A percentile compares a stretch with the other conserved stretches of the same genome.
phyloP scores from a whole-genome alignment of 2,329 filamentous ascomycete species.

The Blastomyces gilchristii region DNA sequence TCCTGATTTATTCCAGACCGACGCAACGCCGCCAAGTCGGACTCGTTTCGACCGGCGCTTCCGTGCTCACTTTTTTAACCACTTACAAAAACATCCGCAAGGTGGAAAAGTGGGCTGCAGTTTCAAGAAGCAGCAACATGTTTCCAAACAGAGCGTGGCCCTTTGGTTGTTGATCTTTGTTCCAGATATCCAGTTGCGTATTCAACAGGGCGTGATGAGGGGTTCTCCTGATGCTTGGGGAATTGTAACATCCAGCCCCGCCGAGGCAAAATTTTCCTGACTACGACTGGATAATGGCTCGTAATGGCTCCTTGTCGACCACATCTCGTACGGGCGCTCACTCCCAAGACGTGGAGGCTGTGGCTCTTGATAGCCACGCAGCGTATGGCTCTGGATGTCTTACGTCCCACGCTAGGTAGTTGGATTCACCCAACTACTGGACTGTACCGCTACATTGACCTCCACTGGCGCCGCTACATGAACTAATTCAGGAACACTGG shows the following conservation, averaged over 20 bases:
- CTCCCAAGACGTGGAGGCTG: not conserved
- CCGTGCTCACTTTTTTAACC: not conserved
- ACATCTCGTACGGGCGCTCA: not conserved
- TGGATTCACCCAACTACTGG: not conserved
- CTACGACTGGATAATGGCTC: no score
- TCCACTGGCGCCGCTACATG: not conserved
- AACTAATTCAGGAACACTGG: not conserved
- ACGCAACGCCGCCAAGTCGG: not conserved
- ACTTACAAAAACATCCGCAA: no score
- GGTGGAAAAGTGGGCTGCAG: not conserved
- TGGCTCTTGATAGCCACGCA: not conserved
- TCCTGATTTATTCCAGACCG: not conserved
- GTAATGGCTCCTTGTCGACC: not conserved
- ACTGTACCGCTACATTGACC: not conserved
- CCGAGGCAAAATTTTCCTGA: not conserved
- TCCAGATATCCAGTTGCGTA: not conserved
- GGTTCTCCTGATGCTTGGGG: not conserved
- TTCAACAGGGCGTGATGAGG: not conserved
- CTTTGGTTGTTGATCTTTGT: not conserved
- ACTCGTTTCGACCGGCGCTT: not conserved
- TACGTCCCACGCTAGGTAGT: not conserved
- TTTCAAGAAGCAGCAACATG: not conserved
- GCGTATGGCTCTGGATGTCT: not conserved
- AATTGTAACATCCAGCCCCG: not conserved
- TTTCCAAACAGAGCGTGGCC: not conserved